Evolutionary conservation across 78 protist species (phyloP).

Genomic region (Tieghemostelium lacteum): DNA sequence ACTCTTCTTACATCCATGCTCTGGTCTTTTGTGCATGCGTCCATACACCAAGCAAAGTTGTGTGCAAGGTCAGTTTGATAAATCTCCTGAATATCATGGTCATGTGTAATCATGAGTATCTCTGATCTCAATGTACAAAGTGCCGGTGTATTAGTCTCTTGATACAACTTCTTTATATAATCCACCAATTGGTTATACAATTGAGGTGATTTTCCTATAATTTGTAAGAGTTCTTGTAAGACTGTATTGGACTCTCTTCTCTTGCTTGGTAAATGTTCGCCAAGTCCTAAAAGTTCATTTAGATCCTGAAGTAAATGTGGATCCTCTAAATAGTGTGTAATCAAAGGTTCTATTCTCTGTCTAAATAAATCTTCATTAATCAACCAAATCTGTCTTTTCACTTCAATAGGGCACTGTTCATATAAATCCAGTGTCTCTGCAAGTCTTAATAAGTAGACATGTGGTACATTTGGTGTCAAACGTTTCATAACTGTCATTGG

Average conservation of each 20-base stretch:
- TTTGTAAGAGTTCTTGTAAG: constrained; percentile 14
- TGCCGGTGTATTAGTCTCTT: neutral
- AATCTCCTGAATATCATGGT: constrained; percentile 5
- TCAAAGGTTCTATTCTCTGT: constrained; percentile 30
- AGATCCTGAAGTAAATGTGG: constrained; percentile 33
- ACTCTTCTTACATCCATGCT: constrained; percentile 11
- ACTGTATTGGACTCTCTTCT: constrained; percentile 44
- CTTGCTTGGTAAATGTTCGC: constrained; percentile 12
- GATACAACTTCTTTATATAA: neutral
- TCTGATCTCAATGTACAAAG: constrained; percentile 59
- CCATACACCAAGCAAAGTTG: constrained; percentile 69
- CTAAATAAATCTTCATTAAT: constrained; percentile 33
- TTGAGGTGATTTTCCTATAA: constrained; percentile 26
- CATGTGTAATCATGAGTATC: constrained; percentile 57
- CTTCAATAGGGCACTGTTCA: constrained; percentile 72
- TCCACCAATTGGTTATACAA: constrained; percentile 11
- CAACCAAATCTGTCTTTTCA: constrained; percentile 69
- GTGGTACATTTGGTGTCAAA: constrained; percentile 54
- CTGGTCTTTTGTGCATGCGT: constrained; percentile 58
- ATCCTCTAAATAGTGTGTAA: constrained; percentile 42
- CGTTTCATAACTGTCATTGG: constrained; percentile 73
- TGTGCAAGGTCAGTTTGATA: constrained; percentile 24
- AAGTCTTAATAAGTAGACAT: constrained; percentile 42
- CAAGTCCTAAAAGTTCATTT: constrained; percentile 19
- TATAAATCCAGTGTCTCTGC: constrained; percentile 41